phyloP scores from a whole-genome alignment of 169 alveolate species.

The Plasmodium vivax region DNA sequence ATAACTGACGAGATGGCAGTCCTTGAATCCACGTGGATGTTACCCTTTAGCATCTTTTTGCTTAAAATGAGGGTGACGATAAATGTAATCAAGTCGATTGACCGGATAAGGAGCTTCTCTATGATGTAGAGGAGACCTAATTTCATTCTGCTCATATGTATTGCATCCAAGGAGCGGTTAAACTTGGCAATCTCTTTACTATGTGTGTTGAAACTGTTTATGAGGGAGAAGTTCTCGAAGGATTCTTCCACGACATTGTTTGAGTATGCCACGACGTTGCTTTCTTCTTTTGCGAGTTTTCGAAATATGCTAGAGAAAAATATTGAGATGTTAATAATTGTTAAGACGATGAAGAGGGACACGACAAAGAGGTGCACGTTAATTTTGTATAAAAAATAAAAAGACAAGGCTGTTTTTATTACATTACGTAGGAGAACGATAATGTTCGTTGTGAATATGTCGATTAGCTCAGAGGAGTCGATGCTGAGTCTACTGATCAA shows the following conservation, averaged over 20 bases:
- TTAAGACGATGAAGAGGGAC: constrained; percentile 44
- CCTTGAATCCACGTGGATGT: constrained; percentile 13
- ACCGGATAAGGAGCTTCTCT: constrained; percentile 35
- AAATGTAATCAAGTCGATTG: constrained; percentile 42
- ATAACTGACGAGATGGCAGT: constrained; percentile 49
- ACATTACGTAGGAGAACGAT: constrained; percentile 54
- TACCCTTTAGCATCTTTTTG: constrained; percentile 15
- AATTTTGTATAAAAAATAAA: constrained; percentile 65
- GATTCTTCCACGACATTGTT: constrained; percentile 48
- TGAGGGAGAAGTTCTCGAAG: constrained; percentile 28
- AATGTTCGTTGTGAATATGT: constrained; percentile 56
- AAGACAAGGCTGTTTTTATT: constrained; percentile 40
- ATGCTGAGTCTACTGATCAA: constrained; percentile 56
- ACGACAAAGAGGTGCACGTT: constrained; percentile 38
- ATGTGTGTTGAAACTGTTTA: constrained; percentile 44
- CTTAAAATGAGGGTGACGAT: constrained; percentile 35
- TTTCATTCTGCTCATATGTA: constrained; percentile 33
- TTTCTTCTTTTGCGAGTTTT: constrained; percentile 58
- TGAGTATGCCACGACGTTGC: constrained; percentile 43
- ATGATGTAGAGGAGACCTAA: constrained; percentile 51
- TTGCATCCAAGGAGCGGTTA: constrained; percentile 26
- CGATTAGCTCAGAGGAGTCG: constrained; percentile 61
- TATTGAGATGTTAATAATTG: constrained; percentile 50
- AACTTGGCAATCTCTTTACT: constrained; percentile 26
- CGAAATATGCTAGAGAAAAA: constrained; percentile 55